These are phyloP conservation scores for Calonectria montana DNA, from an alignment of 2,329 filamentous ascomycete genomes.

Conservation along the genomic window DNA sequence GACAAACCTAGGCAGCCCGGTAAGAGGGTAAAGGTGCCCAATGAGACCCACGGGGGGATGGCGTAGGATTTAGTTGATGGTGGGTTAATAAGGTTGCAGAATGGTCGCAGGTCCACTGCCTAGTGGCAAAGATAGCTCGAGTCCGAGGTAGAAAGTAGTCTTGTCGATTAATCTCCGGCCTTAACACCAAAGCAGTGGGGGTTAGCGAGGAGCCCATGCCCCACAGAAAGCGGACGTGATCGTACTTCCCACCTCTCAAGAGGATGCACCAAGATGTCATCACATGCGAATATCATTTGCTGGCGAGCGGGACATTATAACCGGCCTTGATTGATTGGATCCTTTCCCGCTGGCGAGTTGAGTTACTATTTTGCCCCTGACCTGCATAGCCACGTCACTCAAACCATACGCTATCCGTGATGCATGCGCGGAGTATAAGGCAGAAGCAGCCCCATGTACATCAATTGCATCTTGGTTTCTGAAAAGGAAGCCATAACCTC, in stretches of 20 bases:
- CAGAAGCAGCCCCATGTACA: neutral
- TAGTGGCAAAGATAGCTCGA: slow-evolving; percentile 6
- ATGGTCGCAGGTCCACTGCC: neutral
- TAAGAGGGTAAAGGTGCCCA: neutral
- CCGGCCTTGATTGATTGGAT: neutral
- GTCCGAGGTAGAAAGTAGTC: neutral
- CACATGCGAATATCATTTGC: neutral
- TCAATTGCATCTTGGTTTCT: neutral
- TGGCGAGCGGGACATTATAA: neutral
- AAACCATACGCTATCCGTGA: neutral
- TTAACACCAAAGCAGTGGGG: neutral
- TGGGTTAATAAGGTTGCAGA: slow-evolving; percentile 10
- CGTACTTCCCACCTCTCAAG: neutral
- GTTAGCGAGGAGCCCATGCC: neutral
- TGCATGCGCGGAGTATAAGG: neutral
- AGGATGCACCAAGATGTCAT: slow-evolving; percentile 2
- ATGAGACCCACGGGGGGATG: neutral
- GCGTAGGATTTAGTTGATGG: neutral
- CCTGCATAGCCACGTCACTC: slow-evolving; percentile 2
- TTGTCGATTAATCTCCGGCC: neutral
- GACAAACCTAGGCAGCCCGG: neutral
- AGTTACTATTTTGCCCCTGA: neutral
- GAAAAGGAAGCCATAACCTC: neutral
- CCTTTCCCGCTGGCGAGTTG: neutral
- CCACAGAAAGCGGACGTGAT: neutral